Evolutionary conservation across 768 basidiomycete genomes (phyloP), one percentile per base, ranked within the genome.

Genomic region (Boletales sp.): DNA sequence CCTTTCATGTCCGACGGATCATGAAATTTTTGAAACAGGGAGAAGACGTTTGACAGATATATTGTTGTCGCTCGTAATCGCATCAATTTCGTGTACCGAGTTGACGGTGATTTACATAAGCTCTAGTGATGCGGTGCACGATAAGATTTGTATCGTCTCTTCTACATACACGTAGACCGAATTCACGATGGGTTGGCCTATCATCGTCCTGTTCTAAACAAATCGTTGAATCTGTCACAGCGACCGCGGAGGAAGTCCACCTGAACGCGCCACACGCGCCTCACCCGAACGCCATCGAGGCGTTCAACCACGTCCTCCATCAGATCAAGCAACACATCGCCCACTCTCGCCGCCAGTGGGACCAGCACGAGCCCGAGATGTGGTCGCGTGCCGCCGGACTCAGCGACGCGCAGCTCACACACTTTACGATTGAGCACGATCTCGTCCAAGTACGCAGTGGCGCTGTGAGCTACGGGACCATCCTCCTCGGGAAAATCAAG

Each of bases 401-500:
- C 30, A 71, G 75, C 33, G 80, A 90, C 60, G 42, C 67, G 0
- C 68, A 82, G 21, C 71, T 90, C 49, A 70, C 74, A 11, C 53
- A 57, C 45, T 87, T 87, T 59, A 71, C 65, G 34, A 71, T 83
- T 41, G 61, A 71, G 57, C 38, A 68, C 6, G 75, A 76, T 55
- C 69, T 79, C 40, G 70, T 76, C 13, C 57, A 68, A 55, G 64
- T 74, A 30, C 73, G 85, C 48, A 83, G 79, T 58, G 85, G 76
- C 5, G 53, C 67, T 34, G 83, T 82, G 32, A 75, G 82, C 50
- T 82, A 90, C 63, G 88, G 88, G 14, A 80, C 76, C 10, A 79
- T 90, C 49, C 79, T 91, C 52, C 64, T 91, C 11, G 87, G 89
- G 25, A 89, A 90, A 74, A 78, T 90, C 64, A 78, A 77, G 57